Evolutionary conservation across 164 flowering plant genomes (phyloP), one percentile per base, ranked within the genome.

Genomic region (Malania oleifera): DNA sequence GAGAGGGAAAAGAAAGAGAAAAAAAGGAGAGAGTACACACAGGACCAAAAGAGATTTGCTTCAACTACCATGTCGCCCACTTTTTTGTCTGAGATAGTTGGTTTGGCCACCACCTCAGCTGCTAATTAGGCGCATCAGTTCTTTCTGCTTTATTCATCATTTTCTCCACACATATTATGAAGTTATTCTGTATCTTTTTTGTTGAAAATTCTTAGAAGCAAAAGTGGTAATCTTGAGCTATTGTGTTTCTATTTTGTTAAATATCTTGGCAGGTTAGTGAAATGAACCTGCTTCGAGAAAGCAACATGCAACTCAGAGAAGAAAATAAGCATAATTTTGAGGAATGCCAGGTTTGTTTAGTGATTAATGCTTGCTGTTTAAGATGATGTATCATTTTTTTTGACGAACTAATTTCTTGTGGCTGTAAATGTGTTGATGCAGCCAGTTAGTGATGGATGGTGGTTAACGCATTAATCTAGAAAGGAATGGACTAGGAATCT

Each of bases 311-410:
- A 65, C 92, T 93, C 15, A 77, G 97, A 62, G 97, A 87, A 70
- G 99, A 93, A 68, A 93, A 88, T 73, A 81, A 80, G 63, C 82
- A 88, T 62, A 90, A 90, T 68, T 86, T 93, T 69, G 93, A 93
- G 58, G 97, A 93, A 50, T 87, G 97, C 59, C 95, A 82, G 93
- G 96, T 89, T 52, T 60, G 66, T 22, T n/a, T 37, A n/a, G 24
- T 43, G 14, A 27, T 43, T 7, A 57, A 65, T 56, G 40, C 19
- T 15, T 12, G 1, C 34, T 52, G 23, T 22, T 60, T 17, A 19
- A 26, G 39, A 35, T 52, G 27, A 3, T 39, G 18, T 46, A 1
- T 18, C 25, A 18, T n/a, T 8, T 37, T 44, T 59, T 52, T 7
- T 27, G 19, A 0, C 5, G 26, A 28, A 26, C 29, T 18, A 7